Percentiles rank a stretch among this genome's conserved stretches.
Evolutionary conservation across 306 rosid species (phyloP).

Genomic region (Casuarina glauca): DNA sequence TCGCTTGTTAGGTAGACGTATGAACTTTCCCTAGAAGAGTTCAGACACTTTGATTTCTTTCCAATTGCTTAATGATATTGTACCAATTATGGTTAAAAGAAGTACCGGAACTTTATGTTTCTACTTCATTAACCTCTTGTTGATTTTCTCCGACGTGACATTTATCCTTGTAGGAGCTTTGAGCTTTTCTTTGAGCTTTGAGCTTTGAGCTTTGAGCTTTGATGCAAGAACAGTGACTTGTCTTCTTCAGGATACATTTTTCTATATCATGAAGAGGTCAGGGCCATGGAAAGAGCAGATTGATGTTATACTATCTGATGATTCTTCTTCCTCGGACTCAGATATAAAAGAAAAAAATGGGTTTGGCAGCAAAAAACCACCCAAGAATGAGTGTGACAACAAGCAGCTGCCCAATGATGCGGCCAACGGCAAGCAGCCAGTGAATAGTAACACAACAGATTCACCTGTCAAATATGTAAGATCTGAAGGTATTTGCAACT

Average conservation of each 20-base stretch:
- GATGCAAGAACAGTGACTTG: background rate
- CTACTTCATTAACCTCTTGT: background rate
- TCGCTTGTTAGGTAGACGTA: too few species aligned
- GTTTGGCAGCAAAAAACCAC: constrained; percentile 21
- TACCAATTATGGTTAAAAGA: background rate
- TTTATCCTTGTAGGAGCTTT: background rate
- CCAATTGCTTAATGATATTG: background rate
- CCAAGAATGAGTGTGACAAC: constrained; percentile 14
- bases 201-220: background rate
- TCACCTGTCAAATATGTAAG: constrained; percentile 22
- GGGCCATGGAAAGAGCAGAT: constrained; percentile 49
- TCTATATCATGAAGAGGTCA: constrained; percentile 55
- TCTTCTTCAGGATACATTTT: constrained; percentile 19
- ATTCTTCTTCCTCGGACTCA: constrained; percentile 53
- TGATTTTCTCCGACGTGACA: too few species aligned
- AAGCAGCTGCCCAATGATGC: constrained; percentile 27
- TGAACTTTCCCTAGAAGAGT: too few species aligned
- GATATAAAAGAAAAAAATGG: constrained; percentile 28
- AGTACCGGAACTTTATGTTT: background rate
- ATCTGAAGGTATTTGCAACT: constrained; percentile 47
- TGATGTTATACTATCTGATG: constrained; percentile 49
- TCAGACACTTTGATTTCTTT: background rate
- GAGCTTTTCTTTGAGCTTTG: background rate
- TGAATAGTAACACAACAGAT: constrained; percentile 5
- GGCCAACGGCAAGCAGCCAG: constrained; percentile 24